A percentile compares a stretch with the other conserved stretches of the same genome.
phyloP scores from a whole-genome alignment of 805 yeast genomes.

The Peterozyma xylosa region DNA sequence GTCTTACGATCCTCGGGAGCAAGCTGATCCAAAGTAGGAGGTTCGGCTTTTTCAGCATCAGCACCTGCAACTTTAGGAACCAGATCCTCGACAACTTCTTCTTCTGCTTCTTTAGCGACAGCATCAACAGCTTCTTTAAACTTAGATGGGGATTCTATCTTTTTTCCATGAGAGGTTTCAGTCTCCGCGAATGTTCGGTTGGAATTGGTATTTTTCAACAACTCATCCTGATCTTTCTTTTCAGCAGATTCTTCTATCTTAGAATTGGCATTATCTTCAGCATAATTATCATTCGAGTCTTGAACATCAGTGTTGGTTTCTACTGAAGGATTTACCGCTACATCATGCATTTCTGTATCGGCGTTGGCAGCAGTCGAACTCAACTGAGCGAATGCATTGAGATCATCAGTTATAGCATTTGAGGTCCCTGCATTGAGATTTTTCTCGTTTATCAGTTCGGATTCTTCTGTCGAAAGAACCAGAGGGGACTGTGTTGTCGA shows the following conservation, averaged over 20 bases:
- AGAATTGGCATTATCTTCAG: no score
- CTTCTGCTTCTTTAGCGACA: slow-evolving; percentile 2
- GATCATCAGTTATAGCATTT: background rate
- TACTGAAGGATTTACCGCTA: no score
- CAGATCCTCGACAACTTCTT: background rate
- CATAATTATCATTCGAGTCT: no score
- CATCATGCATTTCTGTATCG: no score
- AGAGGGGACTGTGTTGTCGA: background rate
- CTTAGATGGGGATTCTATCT: no score
- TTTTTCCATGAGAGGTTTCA: no score
- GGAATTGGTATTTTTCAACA: no score
- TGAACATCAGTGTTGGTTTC: no score
- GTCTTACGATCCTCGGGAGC: background rate
- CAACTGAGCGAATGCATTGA: background rate
- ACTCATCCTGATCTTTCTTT: no score
- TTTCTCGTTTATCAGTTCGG: background rate
- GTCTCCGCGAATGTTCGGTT: no score
- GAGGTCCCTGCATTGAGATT: background rate
- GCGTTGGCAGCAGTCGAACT: slow-evolving; percentile 15
- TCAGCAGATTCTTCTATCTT: no score
- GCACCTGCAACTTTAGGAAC: no score
- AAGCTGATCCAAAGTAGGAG: background rate
- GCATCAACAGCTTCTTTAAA: slow-evolving; percentile 10
- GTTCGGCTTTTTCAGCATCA: background rate
- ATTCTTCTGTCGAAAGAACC: background rate